Evolutionary conservation across 2,329 filamentous ascomycete genomes (phyloP), one percentile per base, ranked within the genome.

Genomic region (Proliferodiscus dingleyae): DNA sequence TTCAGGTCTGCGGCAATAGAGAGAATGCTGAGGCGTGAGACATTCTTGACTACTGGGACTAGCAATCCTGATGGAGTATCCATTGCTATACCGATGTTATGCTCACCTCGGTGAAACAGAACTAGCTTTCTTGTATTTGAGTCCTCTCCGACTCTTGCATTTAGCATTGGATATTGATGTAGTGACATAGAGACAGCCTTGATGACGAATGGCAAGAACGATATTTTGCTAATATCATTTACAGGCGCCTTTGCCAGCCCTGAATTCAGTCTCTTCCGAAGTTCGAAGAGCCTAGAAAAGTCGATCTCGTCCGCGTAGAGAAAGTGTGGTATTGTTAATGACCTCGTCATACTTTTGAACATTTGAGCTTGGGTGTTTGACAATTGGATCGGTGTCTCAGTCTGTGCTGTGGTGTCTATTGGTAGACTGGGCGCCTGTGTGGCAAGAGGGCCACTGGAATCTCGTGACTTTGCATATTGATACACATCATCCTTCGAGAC

Each of bases 331-430:
- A 96, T 97, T 41, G 69, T 80, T 52, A 98, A 77, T 2, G 91
- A 96, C 47, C 82, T 82, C 11, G 91, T 96, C 93, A 98, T 98
- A 49, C 83, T 78, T 71, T 94, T 96, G 81, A 95, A 97, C 93
- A 98, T 98, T 63, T 89, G 85, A 29, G 79, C 75, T 69, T 97
- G 91, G 11, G 87, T 85, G 29, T 83, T 83, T 10, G 87, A 87
- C 50, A 98, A 72, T 46, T 78, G 71, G 24, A 84, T 74, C 2
- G 73, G 67, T 7, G 81, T 85, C 66, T 97, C 93, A 43, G 70
- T 71, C 64, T 87, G 84, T 37, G 64, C 53, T 7, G 68, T 58
- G 18, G 19, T 53, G 2, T 40, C 29, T 37, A 41, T 24, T 45
- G 43, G 13, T 21, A 41, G 44, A 21, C 57, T 33, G 19, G 50